Conservation (phyloP, 768 basidiomycete genomes). For the Macrocybe gigantea region DNA sequence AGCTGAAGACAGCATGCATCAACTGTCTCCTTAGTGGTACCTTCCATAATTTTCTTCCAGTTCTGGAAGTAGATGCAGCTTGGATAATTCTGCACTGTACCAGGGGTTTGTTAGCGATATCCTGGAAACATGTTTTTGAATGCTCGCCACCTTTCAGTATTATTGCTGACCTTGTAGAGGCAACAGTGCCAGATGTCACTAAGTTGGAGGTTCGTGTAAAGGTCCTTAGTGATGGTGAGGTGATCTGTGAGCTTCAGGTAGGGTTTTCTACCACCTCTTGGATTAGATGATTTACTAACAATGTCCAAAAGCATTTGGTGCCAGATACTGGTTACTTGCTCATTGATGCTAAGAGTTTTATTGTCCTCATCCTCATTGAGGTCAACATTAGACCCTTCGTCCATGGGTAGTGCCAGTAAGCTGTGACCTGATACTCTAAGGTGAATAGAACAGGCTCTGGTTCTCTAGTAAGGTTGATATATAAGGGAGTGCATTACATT, state of each 20-base stretch:
- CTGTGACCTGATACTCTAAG: no score
- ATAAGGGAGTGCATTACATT: not conserved
- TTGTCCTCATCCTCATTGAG: no score
- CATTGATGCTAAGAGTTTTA: slow-evolving; percentile 4
- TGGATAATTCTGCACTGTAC: slow-evolving; percentile 9
- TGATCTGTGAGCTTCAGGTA: slow-evolving; percentile 10
- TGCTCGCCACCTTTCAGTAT: slow-evolving; percentile 7
- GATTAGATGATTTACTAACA: slow-evolving; percentile 12
- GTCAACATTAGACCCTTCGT: no score
- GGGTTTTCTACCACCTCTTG: not conserved
- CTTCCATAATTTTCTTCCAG: slow-evolving; percentile 5
- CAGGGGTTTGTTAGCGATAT: not conserved
- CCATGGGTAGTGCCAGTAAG: no score
- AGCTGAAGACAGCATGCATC: slow-evolving; percentile 2
- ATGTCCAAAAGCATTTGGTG: slow-evolving; percentile 17
- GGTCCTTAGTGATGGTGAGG: slow-evolving; percentile 3
- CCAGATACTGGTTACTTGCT: slow-evolving; percentile 11
- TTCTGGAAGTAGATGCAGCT: slow-evolving; percentile 1
- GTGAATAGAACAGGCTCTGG: not conserved
- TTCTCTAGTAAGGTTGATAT: not conserved
- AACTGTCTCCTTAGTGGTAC: not conserved
- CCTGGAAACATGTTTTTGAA: slow-evolving; percentile 13
- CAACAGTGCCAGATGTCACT: slow-evolving; percentile 10
- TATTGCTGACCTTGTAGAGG: slow-evolving; percentile 8
- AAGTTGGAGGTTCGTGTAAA: slow-evolving; percentile 10